These are phyloP conservation scores for Fibroporia radiculosa DNA, from an alignment of 768 basidiomycete species.

Conservation along the genomic window DNA sequence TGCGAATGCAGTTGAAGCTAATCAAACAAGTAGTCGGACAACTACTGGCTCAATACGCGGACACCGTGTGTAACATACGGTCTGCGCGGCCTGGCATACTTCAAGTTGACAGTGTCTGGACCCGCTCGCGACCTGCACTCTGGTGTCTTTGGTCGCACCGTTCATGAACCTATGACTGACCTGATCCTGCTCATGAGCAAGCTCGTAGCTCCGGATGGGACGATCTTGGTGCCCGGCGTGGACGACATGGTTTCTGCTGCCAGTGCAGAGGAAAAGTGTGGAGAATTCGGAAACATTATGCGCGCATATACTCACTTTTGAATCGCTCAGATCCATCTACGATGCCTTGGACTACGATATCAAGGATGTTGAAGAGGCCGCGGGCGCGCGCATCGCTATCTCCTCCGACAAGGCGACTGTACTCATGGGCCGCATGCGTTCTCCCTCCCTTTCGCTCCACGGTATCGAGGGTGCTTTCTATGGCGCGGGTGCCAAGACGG, in stretches of 20 bases:
- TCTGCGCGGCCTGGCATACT: constrained; percentile 83
- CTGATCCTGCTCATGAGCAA: constrained; percentile 77
- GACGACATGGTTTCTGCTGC: constrained; percentile 76
- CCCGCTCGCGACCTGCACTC: constrained; percentile 88
- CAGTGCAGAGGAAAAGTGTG: constrained; percentile 63
- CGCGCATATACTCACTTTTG: neutral
- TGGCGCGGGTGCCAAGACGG: constrained; percentile 78
- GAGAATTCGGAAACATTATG: neutral
- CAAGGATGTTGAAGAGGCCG: constrained; percentile 66
- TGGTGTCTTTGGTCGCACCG: constrained; percentile 74
- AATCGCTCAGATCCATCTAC: constrained; percentile 49
- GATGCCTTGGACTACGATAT: constrained; percentile 65
- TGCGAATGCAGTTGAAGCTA: neutral
- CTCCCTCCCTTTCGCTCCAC: constrained; percentile 83
- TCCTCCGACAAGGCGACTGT: constrained; percentile 69
- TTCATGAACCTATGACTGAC: constrained; percentile 93
- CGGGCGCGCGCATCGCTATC: constrained; percentile 69
- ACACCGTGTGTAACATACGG: constrained; percentile 83
- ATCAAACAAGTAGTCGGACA: constrained; percentile 58
- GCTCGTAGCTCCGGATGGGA: constrained; percentile 72
- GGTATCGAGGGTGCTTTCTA: constrained; percentile 96
- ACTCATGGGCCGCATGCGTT: constrained; percentile 92
- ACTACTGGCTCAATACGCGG: constrained; percentile 87
- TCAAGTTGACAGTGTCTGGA: constrained; percentile 73
- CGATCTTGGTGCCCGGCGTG: constrained; percentile 84